Percentiles rank a stretch among this genome's conserved stretches.
These are phyloP conservation scores for Scenedesmus sp. DNA, from an alignment of 163 green algal genomes.

Conservation along the genomic window DNA sequence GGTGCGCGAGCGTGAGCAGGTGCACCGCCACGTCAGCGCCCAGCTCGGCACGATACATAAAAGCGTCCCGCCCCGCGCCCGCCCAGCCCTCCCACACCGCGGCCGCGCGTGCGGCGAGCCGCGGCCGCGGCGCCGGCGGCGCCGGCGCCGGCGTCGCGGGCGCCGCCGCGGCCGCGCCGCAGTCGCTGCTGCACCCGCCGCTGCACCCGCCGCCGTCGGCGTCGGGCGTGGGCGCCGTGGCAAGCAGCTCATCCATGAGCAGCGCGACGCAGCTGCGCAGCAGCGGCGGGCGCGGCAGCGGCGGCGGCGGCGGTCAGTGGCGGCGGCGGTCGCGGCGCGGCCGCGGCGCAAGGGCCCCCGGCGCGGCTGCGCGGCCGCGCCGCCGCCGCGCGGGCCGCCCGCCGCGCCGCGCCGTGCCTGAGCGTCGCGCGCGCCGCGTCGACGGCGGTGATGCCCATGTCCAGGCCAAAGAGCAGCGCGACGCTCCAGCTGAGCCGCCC, in stretches of 20 bases:
- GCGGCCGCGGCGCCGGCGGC: background rate
- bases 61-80: slow-evolving; percentile 41
- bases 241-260: slow-evolving; percentile 20
- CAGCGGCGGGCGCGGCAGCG: too few relatives aligned
- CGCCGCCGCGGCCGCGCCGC: too few relatives aligned
- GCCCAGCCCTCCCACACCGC: slow-evolving; percentile 40
- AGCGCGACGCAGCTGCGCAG: slow-evolving; percentile 11
- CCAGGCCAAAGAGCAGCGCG: slow-evolving; percentile 53
- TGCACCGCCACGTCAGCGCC: slow-evolving; percentile 51
- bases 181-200: background rate
- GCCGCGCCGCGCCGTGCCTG: background rate
- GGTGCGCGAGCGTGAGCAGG: slow-evolving; percentile 56
- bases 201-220: background rate
- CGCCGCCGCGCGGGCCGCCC: too few relatives aligned
- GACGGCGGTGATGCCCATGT: slow-evolving; percentile 46
- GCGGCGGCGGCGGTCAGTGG: too few relatives aligned
- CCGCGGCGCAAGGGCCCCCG: too few relatives aligned
- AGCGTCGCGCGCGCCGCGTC: slow-evolving; percentile 52
- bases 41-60: slow-evolving; percentile 56
- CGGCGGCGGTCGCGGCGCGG: too few relatives aligned
- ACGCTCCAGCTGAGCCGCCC: slow-evolving; percentile 14
- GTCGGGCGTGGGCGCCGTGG: background rate
- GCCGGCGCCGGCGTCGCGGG: background rate
- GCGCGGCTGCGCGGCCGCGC: too few relatives aligned
- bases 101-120: background rate